Evolutionary conservation across 108 stramenopile genomes (phyloP).

Genomic region (Nitzschia palea): DNA sequence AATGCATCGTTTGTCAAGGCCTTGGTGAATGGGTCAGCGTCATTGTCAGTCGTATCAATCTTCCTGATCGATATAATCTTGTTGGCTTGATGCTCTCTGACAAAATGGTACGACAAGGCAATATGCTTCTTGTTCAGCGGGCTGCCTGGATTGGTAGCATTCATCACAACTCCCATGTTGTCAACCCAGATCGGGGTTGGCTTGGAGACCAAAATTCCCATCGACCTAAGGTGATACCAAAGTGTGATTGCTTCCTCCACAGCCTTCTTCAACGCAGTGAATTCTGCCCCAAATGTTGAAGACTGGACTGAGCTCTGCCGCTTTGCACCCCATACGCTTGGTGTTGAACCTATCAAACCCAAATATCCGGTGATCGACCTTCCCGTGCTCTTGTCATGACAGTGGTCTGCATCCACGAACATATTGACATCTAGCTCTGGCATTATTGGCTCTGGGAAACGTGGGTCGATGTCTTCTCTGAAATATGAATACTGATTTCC

Average conservation of each 20-base stretch:
- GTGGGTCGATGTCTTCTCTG: constrained; percentile 2
- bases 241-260: constrained; percentile 36
- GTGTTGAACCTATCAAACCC: constrained; percentile 28
- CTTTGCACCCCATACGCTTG: constrained; percentile 34
- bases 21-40: constrained; percentile 48
- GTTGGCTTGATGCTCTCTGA: constrained; percentile 35
- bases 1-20: too few species aligned
- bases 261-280: constrained; percentile 21
- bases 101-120: constrained; percentile 43
- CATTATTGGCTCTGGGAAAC: constrained; percentile 20
- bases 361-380: constrained; percentile 26
- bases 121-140: constrained; percentile 18
- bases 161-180: constrained; percentile 13
- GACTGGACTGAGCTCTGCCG: constrained; percentile 11
- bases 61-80: constrained; percentile 17
- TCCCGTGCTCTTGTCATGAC: constrained; percentile 5
- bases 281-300: constrained; percentile 28
- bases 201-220: constrained; percentile 38
- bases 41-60: constrained; percentile 27
- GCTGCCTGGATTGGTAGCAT: background rate
- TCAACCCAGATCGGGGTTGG: constrained; percentile 34
- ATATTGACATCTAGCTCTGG: background rate
- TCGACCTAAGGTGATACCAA: constrained; percentile 27
- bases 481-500: constrained; percentile 17
- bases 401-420: constrained; percentile 39